phyloP scores from a whole-genome alignment of 1,284 basidiomycete genomes.

The Limonomyces culmigenus region DNA sequence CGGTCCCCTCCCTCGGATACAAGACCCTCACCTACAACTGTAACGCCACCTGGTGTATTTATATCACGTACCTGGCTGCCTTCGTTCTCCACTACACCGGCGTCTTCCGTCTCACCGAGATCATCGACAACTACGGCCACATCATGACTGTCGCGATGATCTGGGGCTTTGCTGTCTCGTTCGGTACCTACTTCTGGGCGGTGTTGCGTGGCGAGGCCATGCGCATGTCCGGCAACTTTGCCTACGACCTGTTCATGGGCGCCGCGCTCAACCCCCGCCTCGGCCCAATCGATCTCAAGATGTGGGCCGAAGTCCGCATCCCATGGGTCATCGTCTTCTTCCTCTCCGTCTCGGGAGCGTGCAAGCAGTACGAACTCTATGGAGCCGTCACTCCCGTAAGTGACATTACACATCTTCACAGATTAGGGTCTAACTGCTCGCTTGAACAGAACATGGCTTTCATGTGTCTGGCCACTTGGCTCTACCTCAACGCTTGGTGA shows the following conservation, averaged over 20 bases:
- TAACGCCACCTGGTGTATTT: slow-evolving; percentile 83
- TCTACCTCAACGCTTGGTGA: slow-evolving; percentile 94
- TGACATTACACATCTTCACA: slow-evolving; percentile 6
- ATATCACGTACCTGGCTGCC: slow-evolving; percentile 71
- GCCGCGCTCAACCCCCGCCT: slow-evolving; percentile 88
- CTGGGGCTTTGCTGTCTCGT: slow-evolving; percentile 71
- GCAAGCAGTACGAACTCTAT: slow-evolving; percentile 88
- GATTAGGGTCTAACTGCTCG: slow-evolving; percentile 1
- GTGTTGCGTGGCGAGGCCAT: slow-evolving; percentile 69
- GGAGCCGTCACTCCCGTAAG: slow-evolving; percentile 84
- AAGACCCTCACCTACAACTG: slow-evolving; percentile 93
- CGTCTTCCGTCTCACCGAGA: slow-evolving; percentile 83
- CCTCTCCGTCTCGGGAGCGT: slow-evolving; percentile 80
- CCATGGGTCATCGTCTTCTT: slow-evolving; percentile 96
- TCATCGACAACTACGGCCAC: slow-evolving; percentile 94
- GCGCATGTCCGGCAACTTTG: slow-evolving; percentile 85
- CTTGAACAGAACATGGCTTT: slow-evolving; percentile 80
- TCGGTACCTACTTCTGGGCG: slow-evolving; percentile 66
- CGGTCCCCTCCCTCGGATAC: slow-evolving; percentile 83
- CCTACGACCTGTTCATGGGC: slow-evolving; percentile 97
- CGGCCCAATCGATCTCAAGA: slow-evolving; percentile 90
- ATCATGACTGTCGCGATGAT: slow-evolving; percentile 95
- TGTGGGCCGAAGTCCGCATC: slow-evolving; percentile 98
- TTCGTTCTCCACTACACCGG: slow-evolving; percentile 64
- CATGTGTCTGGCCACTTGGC: slow-evolving; percentile 89